Evolutionary conservation across 2,329 filamentous ascomycete species (phyloP).

Genomic region (Fusarium equiseti): DNA sequence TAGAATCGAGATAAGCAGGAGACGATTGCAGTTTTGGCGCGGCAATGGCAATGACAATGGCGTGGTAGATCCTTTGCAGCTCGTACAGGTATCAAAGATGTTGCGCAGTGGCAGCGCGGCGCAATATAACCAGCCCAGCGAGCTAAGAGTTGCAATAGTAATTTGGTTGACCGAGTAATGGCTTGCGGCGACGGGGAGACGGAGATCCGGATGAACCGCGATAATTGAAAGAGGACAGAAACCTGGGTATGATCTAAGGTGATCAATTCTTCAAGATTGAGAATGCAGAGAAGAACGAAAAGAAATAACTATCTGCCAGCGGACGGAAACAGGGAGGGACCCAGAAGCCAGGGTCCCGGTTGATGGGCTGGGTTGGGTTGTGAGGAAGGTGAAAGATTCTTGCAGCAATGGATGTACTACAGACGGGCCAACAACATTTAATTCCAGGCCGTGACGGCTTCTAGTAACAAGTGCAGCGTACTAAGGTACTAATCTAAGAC

Average conservation of each 20-base stretch:
- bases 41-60: slow-evolving; percentile 19
- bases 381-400: slow-evolving; percentile 22
- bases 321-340: slow-evolving; percentile 25
- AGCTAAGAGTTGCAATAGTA: slow-evolving; percentile 21
- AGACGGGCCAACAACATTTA: slow-evolving; percentile 33
- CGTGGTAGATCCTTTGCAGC: slow-evolving; percentile 36
- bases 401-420: slow-evolving; percentile 6
- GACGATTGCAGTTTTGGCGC: slow-evolving; percentile 22
- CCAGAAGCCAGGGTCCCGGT: slow-evolving; percentile 30
- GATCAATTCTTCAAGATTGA: slow-evolving; percentile 6
- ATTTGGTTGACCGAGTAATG: slow-evolving; percentile 29
- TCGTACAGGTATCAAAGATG: slow-evolving; percentile 35
- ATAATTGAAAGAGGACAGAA: not conserved
- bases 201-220: not conserved
- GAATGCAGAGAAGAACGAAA: slow-evolving; percentile 13
- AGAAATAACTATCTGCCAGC: slow-evolving; percentile 3
- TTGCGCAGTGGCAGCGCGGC: slow-evolving; percentile 43
- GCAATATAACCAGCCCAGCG: slow-evolving; percentile 30
- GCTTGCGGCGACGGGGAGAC: slow-evolving; percentile 10
- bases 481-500: not conserved
- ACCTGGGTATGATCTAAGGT: not conserved
- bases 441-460: slow-evolving; percentile 6
- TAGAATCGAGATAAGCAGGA: slow-evolving; percentile 1
- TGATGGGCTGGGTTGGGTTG: slow-evolving; percentile 23
- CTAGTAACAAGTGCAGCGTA: slow-evolving; percentile 17